phyloP scores from a whole-genome alignment of 2,329 filamentous ascomycete species.

The Penicillium sp. region DNA sequence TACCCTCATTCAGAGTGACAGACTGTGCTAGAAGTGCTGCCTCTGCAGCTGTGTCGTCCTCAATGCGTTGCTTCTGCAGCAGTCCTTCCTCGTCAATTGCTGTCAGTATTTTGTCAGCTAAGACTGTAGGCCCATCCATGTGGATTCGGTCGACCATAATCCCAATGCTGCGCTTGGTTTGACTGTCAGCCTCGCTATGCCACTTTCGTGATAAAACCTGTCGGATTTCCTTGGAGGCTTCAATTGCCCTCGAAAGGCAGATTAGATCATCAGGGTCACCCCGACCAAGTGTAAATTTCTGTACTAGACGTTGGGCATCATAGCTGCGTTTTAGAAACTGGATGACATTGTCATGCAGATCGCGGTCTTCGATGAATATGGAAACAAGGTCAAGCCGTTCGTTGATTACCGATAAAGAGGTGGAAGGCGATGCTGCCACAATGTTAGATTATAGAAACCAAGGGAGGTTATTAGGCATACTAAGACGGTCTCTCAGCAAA shows the following conservation, averaged over 20 bases:
- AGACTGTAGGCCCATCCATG: conserved; percentile 57
- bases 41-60: conserved; percentile 62
- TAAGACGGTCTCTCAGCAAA: conserved; percentile 74
- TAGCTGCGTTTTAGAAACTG: conserved; percentile 63
- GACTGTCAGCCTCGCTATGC: no score
- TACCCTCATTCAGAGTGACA: conserved; percentile 58
- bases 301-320: conserved; percentile 80
- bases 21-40: conserved; percentile 66
- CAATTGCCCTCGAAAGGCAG: conserved; percentile 70
- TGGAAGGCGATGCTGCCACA: conserved; percentile 71
- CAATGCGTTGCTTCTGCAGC: conserved; percentile 66
- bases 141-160: no score
- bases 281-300: conserved; percentile 84
- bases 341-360: conserved; percentile 61
- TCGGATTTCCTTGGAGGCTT: conserved; percentile 59
- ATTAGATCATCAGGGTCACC: conserved; percentile 89
- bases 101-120: conserved; percentile 62
- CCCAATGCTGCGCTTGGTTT: no score
- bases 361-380: conserved; percentile 57
- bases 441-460: no score
- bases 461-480: conserved; percentile 45
- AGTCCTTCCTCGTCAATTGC: conserved; percentile 91
- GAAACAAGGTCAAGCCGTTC: conserved; percentile 72
- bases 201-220: conserved; percentile 25
- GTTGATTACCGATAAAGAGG: conserved; percentile 70